A percentile compares a stretch with the other conserved stretches of the same genome.
Conservation (phyloP, 257 asterid genomes). For the Jacaranda copaia region DNA sequence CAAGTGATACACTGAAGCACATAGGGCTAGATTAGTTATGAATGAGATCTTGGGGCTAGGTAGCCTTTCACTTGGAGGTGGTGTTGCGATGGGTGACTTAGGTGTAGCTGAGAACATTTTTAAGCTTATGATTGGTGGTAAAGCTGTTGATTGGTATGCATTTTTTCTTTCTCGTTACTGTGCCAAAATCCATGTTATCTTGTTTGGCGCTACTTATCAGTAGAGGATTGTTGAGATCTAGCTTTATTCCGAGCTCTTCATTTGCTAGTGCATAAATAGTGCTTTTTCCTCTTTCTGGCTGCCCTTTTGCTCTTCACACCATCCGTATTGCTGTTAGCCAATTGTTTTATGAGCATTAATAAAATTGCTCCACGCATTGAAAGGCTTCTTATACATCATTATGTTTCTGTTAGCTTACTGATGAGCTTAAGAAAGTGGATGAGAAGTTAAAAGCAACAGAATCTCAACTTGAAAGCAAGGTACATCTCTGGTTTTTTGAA, state of each 20-base stretch:
- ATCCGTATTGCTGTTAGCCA: constrained; percentile 10
- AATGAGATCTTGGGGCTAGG: constrained; percentile 2
- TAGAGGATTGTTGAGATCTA: background rate
- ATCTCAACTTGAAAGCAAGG: constrained; percentile 84
- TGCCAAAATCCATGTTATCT: background rate
- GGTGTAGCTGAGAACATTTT: background rate
- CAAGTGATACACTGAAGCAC: constrained; percentile 8
- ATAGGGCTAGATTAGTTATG: background rate
- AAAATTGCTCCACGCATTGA: constrained; percentile 24
- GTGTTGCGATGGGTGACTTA: background rate
- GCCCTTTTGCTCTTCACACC: constrained; percentile 12
- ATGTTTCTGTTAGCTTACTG: constrained; percentile 64
- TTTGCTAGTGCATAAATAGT: background rate
- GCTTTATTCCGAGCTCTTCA: constrained; percentile 18
- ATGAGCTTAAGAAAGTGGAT: constrained; percentile 73
- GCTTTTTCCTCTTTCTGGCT: constrained; percentile 14
- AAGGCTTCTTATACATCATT: constrained; percentile 33
- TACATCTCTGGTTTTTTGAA: constrained; percentile 35
- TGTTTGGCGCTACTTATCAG: background rate
- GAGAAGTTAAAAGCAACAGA: constrained; percentile 77
- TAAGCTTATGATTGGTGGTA: constrained; percentile 12
- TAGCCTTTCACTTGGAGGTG: background rate
- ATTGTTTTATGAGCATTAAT: constrained; percentile 24
- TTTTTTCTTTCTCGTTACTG: background rate
- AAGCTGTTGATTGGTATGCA: background rate